Conservation (phyloP, 192 early-diverging fungal species). For the Geranomyces variabilis region DNA sequence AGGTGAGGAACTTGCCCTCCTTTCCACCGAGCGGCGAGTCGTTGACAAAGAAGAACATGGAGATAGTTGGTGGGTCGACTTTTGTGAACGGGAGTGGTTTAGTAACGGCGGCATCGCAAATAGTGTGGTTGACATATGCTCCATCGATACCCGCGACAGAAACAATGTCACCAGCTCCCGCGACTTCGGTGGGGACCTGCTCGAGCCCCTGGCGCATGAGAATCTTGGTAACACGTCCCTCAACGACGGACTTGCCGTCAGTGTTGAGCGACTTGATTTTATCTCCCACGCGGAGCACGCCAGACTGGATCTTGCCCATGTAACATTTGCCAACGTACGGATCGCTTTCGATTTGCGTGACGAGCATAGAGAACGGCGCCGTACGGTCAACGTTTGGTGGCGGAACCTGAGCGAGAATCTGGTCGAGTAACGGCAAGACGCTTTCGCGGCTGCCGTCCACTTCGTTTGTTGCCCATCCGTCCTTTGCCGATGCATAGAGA, state of each 20-base stretch:
- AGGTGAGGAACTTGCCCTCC: slow-evolving; percentile 77
- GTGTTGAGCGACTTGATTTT: slow-evolving; percentile 73
- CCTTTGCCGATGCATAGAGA: slow-evolving; percentile 78
- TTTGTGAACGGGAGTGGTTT: slow-evolving; percentile 74
- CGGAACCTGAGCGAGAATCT: slow-evolving; percentile 72
- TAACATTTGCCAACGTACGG: slow-evolving; percentile 83
- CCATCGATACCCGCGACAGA: slow-evolving; percentile 75
- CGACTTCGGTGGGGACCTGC: slow-evolving; percentile 63
- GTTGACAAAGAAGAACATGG: slow-evolving; percentile 84
- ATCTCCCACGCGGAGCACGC: slow-evolving; percentile 72
- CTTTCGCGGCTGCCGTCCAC: slow-evolving; percentile 45
- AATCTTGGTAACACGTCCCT: slow-evolving; percentile 76
- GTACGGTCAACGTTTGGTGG: slow-evolving; percentile 65
- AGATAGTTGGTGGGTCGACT: slow-evolving; percentile 85
- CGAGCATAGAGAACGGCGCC: slow-evolving; percentile 77
- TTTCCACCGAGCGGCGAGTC: slow-evolving; percentile 83
- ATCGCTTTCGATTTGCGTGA: slow-evolving; percentile 85
- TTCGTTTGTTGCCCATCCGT: slow-evolving; percentile 75
- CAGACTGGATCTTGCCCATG: slow-evolving; percentile 74
- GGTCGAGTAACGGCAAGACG: slow-evolving; percentile 68
- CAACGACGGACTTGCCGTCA: slow-evolving; percentile 65
- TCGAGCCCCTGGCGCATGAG: slow-evolving; percentile 75
- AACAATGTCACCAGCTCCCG: slow-evolving; percentile 83
- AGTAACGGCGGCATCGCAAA: slow-evolving; percentile 62
- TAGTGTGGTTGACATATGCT: slow-evolving; percentile 79